phyloP scores from a whole-genome alignment of 2,329 filamentous ascomycete species.

The Fusarium xylarioides region DNA sequence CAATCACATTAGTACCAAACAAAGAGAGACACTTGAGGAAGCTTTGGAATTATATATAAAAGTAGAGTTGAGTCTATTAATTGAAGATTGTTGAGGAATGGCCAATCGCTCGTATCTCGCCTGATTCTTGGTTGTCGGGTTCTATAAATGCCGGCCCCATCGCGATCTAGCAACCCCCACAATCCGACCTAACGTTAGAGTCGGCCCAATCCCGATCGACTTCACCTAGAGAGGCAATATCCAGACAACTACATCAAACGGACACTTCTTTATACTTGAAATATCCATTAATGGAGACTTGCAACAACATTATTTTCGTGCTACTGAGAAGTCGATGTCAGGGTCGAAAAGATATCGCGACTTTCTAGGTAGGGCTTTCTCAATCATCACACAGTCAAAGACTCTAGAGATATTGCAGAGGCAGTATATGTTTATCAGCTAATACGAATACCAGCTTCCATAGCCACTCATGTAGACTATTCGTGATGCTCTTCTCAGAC shows the following conservation, averaged over 20 bases:
- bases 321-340: background rate
- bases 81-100: background rate
- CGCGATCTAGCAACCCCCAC: slow-evolving; percentile 6
- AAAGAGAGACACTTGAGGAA: background rate
- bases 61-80: background rate
- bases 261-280: background rate
- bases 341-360: background rate
- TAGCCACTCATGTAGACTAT: background rate
- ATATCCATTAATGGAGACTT: accelerated
- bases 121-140: slow-evolving; percentile 20
- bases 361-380: background rate
- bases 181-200: background rate
- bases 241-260: background rate
- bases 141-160: slow-evolving; percentile 1
- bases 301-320: background rate
- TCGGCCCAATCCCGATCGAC: slow-evolving; percentile 16
- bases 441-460: background rate
- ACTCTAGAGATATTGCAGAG: background rate
- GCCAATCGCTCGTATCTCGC: background rate
- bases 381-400: background rate
- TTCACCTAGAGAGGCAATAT: slow-evolving; percentile 13
- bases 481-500: background rate
- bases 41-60: background rate
- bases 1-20: background rate
- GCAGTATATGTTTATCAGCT: background rate